Evolutionary conservation across 1,284 basidiomycete genomes (phyloP).

Genomic region (Taiwanofungus camphoratus): DNA sequence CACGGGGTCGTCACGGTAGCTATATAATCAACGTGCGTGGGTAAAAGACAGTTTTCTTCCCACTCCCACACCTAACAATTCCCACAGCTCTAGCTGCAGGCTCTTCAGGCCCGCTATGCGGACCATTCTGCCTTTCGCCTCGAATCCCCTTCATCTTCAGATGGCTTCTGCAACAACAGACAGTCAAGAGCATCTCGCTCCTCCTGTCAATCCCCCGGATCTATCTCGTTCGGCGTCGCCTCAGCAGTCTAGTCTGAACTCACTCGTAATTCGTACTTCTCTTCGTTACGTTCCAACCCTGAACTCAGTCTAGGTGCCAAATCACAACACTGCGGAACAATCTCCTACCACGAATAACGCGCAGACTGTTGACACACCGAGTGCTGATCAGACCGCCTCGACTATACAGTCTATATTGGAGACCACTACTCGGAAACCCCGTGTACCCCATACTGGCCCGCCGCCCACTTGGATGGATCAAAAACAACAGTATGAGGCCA

Average conservation of each 20-base stretch:
- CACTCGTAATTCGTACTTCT: conserved; percentile 36
- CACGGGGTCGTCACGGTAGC: conserved; percentile 26
- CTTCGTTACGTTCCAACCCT: conserved; percentile 20
- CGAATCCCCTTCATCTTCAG: conserved; percentile 31
- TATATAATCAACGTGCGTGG: conserved; percentile 34
- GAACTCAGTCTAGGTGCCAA: conserved; percentile 27
- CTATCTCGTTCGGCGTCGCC: conserved; percentile 35
- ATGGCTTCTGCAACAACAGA: conserved; percentile 38
- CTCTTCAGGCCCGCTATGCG: conserved; percentile 29
- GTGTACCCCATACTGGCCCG: conserved; percentile 32
- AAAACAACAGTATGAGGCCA: conserved; percentile 9
- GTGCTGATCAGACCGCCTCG: conserved; percentile 42
- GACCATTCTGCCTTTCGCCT: conserved; percentile 30
- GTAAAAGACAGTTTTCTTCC: conserved; percentile 31
- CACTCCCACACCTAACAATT: conserved; percentile 30
- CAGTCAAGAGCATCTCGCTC: conserved; percentile 28
- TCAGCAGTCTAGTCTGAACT: conserved; percentile 31
- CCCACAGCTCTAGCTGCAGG: conserved; percentile 21
- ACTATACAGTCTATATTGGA: conserved; percentile 63
- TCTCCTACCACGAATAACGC: conserved; percentile 20
- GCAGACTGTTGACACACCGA: conserved; percentile 28
- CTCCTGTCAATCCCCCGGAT: conserved; percentile 28
- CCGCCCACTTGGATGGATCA: conserved; percentile 37
- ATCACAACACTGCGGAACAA: conserved; percentile 18
- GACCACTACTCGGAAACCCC: conserved; percentile 34